Conservation (phyloP, 108 stramenopile genomes). For the Nitzschia inconspicua region DNA sequence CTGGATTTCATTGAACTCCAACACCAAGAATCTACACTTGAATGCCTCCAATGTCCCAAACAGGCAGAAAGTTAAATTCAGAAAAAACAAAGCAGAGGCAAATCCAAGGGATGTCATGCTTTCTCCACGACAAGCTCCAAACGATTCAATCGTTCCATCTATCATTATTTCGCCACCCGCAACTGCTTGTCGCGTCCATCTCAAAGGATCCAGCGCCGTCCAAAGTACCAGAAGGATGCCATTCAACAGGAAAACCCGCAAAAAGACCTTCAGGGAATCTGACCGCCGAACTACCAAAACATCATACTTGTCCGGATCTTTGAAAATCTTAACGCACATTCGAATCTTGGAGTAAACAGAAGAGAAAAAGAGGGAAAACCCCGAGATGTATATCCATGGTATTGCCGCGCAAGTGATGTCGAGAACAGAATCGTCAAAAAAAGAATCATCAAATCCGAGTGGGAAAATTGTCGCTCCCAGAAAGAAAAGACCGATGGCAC, state of each 20-base stretch:
- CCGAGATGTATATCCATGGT: constrained; percentile 45
- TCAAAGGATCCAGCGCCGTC: constrained; percentile 30
- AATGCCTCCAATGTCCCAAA: constrained; percentile 24
- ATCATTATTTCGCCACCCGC: constrained; percentile 2
- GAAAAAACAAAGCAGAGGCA: constrained; percentile 3
- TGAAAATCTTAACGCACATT: constrained; percentile 36
- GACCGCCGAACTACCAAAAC: constrained; percentile 8
- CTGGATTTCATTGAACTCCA: constrained; percentile 36
- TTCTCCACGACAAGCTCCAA: constrained; percentile 17
- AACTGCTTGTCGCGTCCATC: constrained; percentile 21
- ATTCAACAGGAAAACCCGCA: constrained; percentile 20
- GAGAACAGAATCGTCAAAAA: constrained; percentile 6
- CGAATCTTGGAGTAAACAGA: constrained; percentile 50
- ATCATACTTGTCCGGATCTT: constrained; percentile 13
- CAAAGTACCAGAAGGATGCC: constrained; percentile 23
- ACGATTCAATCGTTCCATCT: constrained; percentile 22
- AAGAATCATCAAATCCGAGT: constrained; percentile 35
- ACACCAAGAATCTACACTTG: constrained; percentile 26
- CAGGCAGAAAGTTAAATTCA: constrained; percentile 10
- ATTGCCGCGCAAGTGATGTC: constrained; percentile 26
- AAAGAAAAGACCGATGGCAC: constrained; percentile 34
- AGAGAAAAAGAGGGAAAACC: constrained; percentile 47
- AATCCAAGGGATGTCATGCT: constrained; percentile 3
- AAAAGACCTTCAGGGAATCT: constrained; percentile 3
- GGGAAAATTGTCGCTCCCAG: constrained; percentile 39